Evolutionary conservation across 169 alveolate species (phyloP).

Genomic region (Blepharisma undulans): DNA sequence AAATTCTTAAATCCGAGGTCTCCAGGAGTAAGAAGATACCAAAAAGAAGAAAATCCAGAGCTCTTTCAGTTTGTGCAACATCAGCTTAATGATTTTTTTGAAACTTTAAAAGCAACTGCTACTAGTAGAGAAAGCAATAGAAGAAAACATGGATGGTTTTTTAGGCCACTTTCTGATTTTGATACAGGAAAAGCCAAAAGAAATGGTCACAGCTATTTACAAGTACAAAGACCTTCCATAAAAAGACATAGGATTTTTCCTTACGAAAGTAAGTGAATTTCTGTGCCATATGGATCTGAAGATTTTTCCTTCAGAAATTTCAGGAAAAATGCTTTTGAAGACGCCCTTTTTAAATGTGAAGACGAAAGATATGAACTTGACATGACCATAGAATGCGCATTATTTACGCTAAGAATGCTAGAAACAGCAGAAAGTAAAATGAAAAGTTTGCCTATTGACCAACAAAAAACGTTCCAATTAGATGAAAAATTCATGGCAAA

Average conservation of each 20-base stretch:
- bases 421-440: slow-evolving; percentile 61
- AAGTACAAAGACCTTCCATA: slow-evolving; percentile 29
- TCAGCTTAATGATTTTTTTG: background rate
- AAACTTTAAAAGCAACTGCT: background rate
- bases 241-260: background rate
- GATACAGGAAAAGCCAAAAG: background rate
- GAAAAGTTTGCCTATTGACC: slow-evolving; percentile 47
- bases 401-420: slow-evolving; percentile 60
- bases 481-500: slow-evolving; percentile 50
- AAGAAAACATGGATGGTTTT: slow-evolving; percentile 27
- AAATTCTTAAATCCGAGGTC: background rate
- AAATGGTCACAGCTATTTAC: slow-evolving; percentile 14
- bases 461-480: slow-evolving; percentile 51
- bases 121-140: background rate
- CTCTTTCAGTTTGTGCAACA: background rate
- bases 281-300: slow-evolving; percentile 87
- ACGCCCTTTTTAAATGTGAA: slow-evolving; percentile 82
- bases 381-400: slow-evolving; percentile 69
- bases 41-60: background rate
- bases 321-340: slow-evolving; percentile 84
- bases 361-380: slow-evolving; percentile 86
- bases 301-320: slow-evolving; percentile 73
- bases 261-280: slow-evolving; percentile 73
- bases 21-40: background rate
- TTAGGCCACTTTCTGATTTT: slow-evolving; percentile 25